Conservation (phyloP, 2,329 filamentous ascomycete genomes). For the Parasarocladium wereldwijsianum region DNA sequence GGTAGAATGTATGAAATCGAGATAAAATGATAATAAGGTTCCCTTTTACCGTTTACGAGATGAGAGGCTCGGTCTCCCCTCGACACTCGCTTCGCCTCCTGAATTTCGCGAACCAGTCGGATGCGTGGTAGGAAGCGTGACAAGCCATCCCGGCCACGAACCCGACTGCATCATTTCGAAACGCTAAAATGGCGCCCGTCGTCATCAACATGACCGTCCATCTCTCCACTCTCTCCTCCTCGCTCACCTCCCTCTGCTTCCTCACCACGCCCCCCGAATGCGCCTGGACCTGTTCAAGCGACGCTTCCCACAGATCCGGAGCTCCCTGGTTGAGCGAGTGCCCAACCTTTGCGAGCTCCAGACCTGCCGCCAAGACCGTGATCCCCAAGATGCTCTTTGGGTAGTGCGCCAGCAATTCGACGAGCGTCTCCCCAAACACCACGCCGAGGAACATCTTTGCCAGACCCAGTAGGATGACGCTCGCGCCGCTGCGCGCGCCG, state of each 20-base stretch:
- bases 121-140: conserved; percentile 49
- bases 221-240: conserved; percentile 56
- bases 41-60: no score
- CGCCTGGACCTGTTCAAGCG: conserved; percentile 20
- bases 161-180: conserved; percentile 80
- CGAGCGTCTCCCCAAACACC: conserved; percentile 58
- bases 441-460: conserved; percentile 66
- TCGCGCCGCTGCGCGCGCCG: conserved; percentile 75
- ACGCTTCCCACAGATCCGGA: conserved; percentile 43
- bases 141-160: conserved; percentile 73
- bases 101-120: conserved; percentile 26
- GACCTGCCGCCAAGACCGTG: conserved; percentile 78
- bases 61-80: not conserved
- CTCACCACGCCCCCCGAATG: conserved; percentile 11
- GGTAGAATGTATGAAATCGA: no score
- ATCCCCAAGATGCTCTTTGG: conserved; percentile 67
- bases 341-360: conserved; percentile 77
- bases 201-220: conserved; percentile 90
- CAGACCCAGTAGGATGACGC: conserved; percentile 63
- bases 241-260: conserved; percentile 37
- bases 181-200: conserved; percentile 65
- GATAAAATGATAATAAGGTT: no score
- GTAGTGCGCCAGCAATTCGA: conserved; percentile 55
- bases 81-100: conserved; percentile 8
- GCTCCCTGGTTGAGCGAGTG: conserved; percentile 67